These are phyloP conservation scores for Phaeotremella fagi DNA, from an alignment of 768 basidiomycete genomes.

Conservation along the genomic window DNA sequence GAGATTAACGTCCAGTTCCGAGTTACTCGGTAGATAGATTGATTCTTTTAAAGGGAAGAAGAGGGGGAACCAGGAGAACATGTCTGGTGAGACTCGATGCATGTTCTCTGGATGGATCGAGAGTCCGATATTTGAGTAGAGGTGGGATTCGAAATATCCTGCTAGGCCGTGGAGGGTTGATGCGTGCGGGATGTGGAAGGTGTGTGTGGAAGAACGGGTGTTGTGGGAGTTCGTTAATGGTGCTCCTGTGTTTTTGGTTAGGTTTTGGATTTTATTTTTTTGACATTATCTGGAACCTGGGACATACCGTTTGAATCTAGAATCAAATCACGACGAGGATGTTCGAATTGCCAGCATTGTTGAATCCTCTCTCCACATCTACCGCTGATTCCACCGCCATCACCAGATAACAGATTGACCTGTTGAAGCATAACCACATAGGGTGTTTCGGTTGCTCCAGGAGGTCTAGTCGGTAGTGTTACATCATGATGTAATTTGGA, in stretches of 20 bases:
- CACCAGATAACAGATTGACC: conserved; percentile 78
- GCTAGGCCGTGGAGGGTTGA: conserved; percentile 90
- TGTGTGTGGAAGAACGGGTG: conserved; percentile 73
- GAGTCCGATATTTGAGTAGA: conserved; percentile 83
- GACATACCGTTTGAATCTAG: conserved; percentile 64
- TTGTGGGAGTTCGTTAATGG: conserved; percentile 97
- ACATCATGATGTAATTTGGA: conserved; percentile 88
- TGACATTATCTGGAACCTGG: background rate
- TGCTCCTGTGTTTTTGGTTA: conserved; percentile 56
- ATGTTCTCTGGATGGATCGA: conserved; percentile 91
- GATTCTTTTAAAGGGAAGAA: conserved; percentile 95
- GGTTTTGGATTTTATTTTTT: background rate
- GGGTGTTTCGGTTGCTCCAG: conserved; percentile 76
- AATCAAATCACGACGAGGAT: conserved; percentile 75
- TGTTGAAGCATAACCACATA: conserved; percentile 99
- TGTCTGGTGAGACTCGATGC: conserved; percentile 81
- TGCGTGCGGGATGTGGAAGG: conserved; percentile 90
- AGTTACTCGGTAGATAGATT: conserved; percentile 83
- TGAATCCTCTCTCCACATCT: conserved; percentile 79
- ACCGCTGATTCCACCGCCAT: conserved; percentile 58
- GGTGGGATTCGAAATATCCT: conserved; percentile 91
- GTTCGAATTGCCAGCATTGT: conserved; percentile 96
- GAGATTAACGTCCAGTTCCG: conserved; percentile 85
- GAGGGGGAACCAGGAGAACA: conserved; percentile 98
- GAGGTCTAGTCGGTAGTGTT: conserved; percentile 53